Percentiles rank a stretch among this genome's conserved stretches.
Conservation (phyloP, 2,329 filamentous ascomycete species). For the Akanthomyces uredinophilus region DNA sequence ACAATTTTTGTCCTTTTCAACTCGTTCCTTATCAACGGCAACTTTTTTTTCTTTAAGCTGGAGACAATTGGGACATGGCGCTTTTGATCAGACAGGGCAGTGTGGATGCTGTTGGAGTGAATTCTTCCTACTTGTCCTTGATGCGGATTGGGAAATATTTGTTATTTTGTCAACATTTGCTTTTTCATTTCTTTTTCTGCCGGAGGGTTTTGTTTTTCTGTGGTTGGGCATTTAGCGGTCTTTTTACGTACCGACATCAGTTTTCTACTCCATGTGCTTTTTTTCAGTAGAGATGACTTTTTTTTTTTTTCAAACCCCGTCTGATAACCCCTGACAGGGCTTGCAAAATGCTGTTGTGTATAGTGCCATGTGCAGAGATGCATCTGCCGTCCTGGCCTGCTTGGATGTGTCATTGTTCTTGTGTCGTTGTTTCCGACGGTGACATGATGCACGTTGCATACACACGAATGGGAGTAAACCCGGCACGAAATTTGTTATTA, state of each 20-base stretch:
- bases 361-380: too few species aligned
- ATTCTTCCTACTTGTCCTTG: slow-evolving; percentile 15
- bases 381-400: background rate
- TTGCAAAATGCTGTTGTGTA: too few species aligned
- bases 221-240: slow-evolving; percentile 13
- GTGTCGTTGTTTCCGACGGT: background rate
- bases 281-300: background rate
- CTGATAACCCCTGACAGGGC: too few species aligned
- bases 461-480: background rate
- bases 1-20: background rate
- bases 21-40: background rate
- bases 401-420: too few species aligned
- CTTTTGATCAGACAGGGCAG: slow-evolving; percentile 20
- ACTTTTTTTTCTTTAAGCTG: slow-evolving; percentile 3
- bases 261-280: background rate
- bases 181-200: background rate
- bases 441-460: background rate
- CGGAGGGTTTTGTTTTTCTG: background rate
- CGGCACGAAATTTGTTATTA: too few species aligned
- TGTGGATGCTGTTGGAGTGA: slow-evolving; percentile 18
- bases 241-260: background rate
- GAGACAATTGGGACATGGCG: slow-evolving; percentile 18
- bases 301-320: background rate
- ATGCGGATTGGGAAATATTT: slow-evolving; percentile 4
- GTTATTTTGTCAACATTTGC: background rate